Conservation (phyloP, 495 filamentous ascomycete genomes). For the Neurospora terricola region DNA sequence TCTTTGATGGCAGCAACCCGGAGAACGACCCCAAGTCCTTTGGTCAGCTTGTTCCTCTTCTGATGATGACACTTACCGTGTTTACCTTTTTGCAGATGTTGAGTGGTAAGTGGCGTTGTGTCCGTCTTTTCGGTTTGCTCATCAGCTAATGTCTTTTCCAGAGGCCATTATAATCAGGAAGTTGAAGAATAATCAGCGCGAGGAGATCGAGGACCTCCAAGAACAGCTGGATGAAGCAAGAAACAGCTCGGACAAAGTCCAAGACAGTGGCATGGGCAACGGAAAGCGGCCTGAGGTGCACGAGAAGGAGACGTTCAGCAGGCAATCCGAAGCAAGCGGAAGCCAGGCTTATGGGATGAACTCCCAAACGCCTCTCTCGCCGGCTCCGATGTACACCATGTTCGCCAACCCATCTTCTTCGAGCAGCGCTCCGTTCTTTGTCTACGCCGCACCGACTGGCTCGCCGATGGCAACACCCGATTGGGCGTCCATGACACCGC, state of each 20-base stretch:
- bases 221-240: neutral
- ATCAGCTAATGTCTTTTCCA: neutral
- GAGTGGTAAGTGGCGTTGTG: slow-evolving; percentile 15
- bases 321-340: neutral
- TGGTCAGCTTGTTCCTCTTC: slow-evolving; percentile 26
- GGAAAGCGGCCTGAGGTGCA: neutral
- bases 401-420: neutral
- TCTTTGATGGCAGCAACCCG: slow-evolving; percentile 8
- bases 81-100: slow-evolving; percentile 23
- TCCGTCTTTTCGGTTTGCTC: neutral
- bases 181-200: neutral
- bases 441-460: neutral
- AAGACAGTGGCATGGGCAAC: neutral
- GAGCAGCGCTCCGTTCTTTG: neutral
- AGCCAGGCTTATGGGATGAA: neutral
- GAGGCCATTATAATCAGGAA: neutral
- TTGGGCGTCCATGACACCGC: neutral
- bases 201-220: neutral
- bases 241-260: neutral
- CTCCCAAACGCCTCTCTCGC: neutral
- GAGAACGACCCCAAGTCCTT: slow-evolving; percentile 27
- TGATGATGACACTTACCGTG: slow-evolving; percentile 20
- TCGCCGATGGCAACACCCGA: neutral
- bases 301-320: neutral
- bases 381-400: neutral